Evolutionary conservation across 805 yeast species (phyloP).

Genomic region (Zygosaccharomyces bailii): DNA sequence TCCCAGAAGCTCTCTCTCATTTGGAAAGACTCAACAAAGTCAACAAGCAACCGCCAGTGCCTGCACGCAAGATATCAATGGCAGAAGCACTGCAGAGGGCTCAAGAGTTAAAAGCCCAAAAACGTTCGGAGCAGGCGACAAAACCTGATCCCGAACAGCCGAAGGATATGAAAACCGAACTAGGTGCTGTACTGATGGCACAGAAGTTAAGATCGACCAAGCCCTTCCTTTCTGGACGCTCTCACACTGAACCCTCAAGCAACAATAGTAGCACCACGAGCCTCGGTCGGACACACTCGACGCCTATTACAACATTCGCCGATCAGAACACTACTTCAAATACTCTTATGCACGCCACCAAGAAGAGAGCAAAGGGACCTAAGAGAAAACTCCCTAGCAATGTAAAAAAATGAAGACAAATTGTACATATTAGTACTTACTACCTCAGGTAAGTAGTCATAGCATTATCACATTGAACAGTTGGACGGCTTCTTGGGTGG

Average conservation of each 20-base stretch:
- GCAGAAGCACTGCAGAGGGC: conserved; percentile 31
- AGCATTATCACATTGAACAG: not conserved
- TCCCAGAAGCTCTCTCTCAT: conserved; percentile 22
- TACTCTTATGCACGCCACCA: conserved; percentile 31
- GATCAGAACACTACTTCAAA: not conserved
- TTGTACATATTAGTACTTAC: not conserved
- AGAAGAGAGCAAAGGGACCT: conserved; percentile 39
- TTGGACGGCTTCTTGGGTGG: not conserved
- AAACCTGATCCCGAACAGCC: not conserved
- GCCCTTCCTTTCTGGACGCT: not conserved
- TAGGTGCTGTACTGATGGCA: conserved; percentile 18
- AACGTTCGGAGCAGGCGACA: conserved; percentile 1
- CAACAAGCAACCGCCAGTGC: conserved; percentile 26
- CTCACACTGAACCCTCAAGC: not conserved
- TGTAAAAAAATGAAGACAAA: conserved; percentile 1
- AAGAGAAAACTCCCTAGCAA: conserved; percentile 38
- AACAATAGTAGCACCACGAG: not conserved
- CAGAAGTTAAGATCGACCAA: conserved; percentile 6
- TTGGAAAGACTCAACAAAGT: conserved; percentile 14
- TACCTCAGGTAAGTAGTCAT: not conserved
- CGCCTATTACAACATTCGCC: not conserved
- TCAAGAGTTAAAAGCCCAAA: conserved; percentile 13
- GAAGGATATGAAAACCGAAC: conserved; percentile 9
- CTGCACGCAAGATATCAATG: conserved; percentile 30
- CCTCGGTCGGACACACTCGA: not conserved